Conservation (phyloP, 2,329 filamentous ascomycete genomes). For the Penicillium sp. region DNA sequence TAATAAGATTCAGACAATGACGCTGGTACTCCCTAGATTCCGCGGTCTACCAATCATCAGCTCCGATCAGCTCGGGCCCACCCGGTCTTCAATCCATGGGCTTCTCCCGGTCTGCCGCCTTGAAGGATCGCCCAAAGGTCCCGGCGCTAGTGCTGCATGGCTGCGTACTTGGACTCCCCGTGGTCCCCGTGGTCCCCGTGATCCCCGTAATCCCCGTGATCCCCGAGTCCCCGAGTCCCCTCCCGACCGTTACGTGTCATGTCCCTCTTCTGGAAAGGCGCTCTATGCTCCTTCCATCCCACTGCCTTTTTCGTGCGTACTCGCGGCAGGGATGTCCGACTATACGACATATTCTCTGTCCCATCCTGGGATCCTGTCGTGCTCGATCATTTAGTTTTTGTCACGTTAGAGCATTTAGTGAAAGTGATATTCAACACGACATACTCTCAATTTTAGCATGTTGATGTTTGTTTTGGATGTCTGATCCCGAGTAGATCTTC, state of each 20-base stretch:
- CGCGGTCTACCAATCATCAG: constrained; percentile 12
- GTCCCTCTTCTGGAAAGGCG: constrained; percentile 21
- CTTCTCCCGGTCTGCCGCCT: constrained; percentile 14
- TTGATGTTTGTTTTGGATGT: neutral
- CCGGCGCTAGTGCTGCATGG: neutral
- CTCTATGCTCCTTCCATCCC: neutral
- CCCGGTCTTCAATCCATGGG: constrained; percentile 9
- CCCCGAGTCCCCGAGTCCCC: constrained; percentile 10
- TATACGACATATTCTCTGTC: neutral
- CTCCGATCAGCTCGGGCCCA: constrained; percentile 11
- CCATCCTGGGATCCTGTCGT: neutral
- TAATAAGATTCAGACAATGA: neutral
- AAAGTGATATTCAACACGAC: constrained; percentile 1
- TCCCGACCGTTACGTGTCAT: constrained; percentile 31
- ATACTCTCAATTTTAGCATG: neutral
- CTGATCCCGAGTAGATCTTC: neutral
- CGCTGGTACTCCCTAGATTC: neutral
- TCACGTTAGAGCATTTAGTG: neutral
- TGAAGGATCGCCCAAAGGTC: constrained; percentile 10
- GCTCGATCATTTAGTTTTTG: neutral
- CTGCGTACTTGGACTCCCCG: neutral
- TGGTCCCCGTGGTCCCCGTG: neutral
- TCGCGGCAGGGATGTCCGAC: neutral
- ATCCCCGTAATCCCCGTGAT: neutral
- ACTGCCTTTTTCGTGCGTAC: neutral